Percentiles rank a stretch among this genome's conserved stretches.
Conservation (phyloP, 192 early-diverging fungal species). For the Polychytrium aggregatum region DNA sequence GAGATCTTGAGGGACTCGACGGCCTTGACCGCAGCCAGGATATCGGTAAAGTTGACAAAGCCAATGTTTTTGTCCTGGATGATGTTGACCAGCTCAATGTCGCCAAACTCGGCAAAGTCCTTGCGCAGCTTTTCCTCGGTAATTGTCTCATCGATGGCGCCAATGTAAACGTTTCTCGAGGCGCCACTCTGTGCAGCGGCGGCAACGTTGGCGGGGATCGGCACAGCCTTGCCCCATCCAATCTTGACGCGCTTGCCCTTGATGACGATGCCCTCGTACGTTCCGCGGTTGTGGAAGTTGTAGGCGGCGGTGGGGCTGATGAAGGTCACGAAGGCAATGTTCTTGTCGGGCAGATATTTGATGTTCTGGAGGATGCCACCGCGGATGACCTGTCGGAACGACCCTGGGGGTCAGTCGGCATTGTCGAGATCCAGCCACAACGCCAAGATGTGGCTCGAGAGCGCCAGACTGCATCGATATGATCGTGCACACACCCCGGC, state of each 20-base stretch:
- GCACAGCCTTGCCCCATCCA: constrained; percentile 68
- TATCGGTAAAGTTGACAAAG: constrained; percentile 79
- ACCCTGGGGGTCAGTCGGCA: constrained; percentile 1
- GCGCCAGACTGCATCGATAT: too few species aligned
- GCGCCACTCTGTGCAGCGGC: constrained; percentile 52
- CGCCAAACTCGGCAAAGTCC: constrained; percentile 77
- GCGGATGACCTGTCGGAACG: constrained; percentile 43
- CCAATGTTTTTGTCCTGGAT: constrained; percentile 71
- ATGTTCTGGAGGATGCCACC: constrained; percentile 76
- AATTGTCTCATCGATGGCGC: constrained; percentile 49
- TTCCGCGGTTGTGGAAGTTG: constrained; percentile 48
- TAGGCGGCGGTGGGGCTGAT: constrained; percentile 57
- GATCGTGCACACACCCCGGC: too few species aligned
- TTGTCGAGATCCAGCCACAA: too few species aligned
- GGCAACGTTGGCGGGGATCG: constrained; percentile 33
- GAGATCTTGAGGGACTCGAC: constrained; percentile 56
- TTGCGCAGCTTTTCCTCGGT: constrained; percentile 55
- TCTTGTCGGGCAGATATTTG: constrained; percentile 60
- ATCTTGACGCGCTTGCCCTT: constrained; percentile 65
- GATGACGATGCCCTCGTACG: constrained; percentile 49
- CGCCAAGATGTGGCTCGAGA: too few species aligned
- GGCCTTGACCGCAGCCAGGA: constrained; percentile 61
- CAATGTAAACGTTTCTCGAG: constrained; percentile 73
- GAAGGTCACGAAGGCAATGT: constrained; percentile 79
- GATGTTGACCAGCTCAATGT: constrained; percentile 77